Evolutionary conservation across 2,329 filamentous ascomycete genomes (phyloP).

Genomic region (Tolypocladium capitatum): DNA sequence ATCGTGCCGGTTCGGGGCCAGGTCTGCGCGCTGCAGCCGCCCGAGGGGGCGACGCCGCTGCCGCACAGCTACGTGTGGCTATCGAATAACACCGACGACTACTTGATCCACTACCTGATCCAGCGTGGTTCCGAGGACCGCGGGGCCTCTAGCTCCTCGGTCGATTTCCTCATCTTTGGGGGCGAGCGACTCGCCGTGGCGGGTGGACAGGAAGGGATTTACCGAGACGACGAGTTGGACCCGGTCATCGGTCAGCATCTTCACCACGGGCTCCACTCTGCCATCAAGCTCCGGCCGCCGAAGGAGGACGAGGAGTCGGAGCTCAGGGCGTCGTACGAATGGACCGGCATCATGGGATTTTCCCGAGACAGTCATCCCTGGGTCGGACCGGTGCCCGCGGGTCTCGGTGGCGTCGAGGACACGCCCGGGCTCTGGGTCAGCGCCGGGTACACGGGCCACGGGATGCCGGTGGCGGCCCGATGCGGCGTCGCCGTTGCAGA

Average conservation of each 20-base stretch:
- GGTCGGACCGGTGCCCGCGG: slow-evolving; percentile 52
- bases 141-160: slow-evolving; percentile 2
- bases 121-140: slow-evolving; percentile 42
- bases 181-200: slow-evolving; percentile 49
- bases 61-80: slow-evolving; percentile 52
- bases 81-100: slow-evolving; percentile 47
- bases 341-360: slow-evolving; percentile 75
- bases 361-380: slow-evolving; percentile 54
- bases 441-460: slow-evolving; percentile 60
- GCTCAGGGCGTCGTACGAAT: slow-evolving; percentile 46
- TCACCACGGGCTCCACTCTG: slow-evolving; percentile 25
- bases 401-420: slow-evolving; percentile 28
- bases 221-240: slow-evolving; percentile 46
- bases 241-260: slow-evolving; percentile 42
- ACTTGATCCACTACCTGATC: slow-evolving; percentile 63
- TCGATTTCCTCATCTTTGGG: slow-evolving; percentile 51
- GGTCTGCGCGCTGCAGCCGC: slow-evolving; percentile 52
- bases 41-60: slow-evolving; percentile 25
- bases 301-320: slow-evolving; percentile 24
- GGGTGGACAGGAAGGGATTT: slow-evolving; percentile 35
- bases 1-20: slow-evolving; percentile 69
- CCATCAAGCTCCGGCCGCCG: slow-evolving; percentile 27
- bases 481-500: slow-evolving; percentile 50
- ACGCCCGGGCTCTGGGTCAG: slow-evolving; percentile 44
- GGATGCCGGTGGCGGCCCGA: slow-evolving; percentile 61